Evolutionary conservation across 1,284 basidiomycete species (phyloP), one percentile per base, ranked within the genome.

Genomic region (Trichosporon asahii): DNA sequence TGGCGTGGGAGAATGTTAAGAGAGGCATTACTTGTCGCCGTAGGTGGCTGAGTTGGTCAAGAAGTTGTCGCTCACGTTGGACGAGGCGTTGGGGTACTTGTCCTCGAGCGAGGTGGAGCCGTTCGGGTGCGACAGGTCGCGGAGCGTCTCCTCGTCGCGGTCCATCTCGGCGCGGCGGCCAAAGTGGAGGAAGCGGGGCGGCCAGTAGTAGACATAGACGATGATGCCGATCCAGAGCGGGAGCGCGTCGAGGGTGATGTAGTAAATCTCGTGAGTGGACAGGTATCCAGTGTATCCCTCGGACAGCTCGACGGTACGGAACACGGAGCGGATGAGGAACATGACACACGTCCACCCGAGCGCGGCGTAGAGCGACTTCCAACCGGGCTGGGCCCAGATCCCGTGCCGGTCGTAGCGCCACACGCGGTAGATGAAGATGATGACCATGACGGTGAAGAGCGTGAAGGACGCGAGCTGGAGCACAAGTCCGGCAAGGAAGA

Each of bases 241-340:
- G 14, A 82, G 72, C 0, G 89, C 88, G 79, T 91, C 90, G 35
- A 91, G 84, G 0, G 81, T 86, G 76, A 90, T 90, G 81, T 91
- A 91, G 77, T 86, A 88, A 1, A 78, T 77, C 78, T 90, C 89
- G 29, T 86, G 86, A 0, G 87, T 89, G n/a, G 88, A 85, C n/a
- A 91, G 85, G 61, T 83, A 82, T 4, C 90, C 90, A 18, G 79
- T 76, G 81, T 86, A 90, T 25, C 90, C 90, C 81, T 91, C 83
- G 2, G 87, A 87, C 49, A 89, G 85, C 76, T 91, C 90, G 31
- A 88, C 84, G 2, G 88, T 88, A 78, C 91, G 88, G 81, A 88
- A 91, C 5, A 87, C 80, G 40, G 89, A 91, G 72, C 90, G 89
- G 75, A 91, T 69, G 23, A 72, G 64, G 69, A 71, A 73, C 49